Evolutionary conservation across 257 asterid species (phyloP).

Genomic region (Nicotiana attenuata): DNA sequence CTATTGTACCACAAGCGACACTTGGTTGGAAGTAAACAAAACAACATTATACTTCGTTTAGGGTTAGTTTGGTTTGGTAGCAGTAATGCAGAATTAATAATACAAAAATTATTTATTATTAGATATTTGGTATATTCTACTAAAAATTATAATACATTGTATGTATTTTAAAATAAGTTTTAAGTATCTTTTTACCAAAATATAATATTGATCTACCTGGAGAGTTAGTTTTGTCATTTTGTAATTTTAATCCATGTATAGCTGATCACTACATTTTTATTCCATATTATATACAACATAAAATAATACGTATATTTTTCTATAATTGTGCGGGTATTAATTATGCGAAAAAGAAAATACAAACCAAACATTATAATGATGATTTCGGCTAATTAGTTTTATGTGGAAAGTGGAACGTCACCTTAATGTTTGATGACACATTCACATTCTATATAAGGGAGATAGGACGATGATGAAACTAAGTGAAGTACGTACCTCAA

Average conservation of each 20-base stretch:
- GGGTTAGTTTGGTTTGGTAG: not conserved
- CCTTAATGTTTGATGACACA: not conserved
- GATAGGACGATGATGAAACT: not conserved
- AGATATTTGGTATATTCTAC: not conserved
- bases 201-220: not conserved
- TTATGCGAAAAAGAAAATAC: too few relatives aligned
- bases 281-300: not conserved
- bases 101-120: too few relatives aligned
- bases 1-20: not conserved
- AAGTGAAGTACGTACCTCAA: not conserved
- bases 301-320: too few relatives aligned
- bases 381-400: too few relatives aligned
- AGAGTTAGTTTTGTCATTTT: not conserved
- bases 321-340: too few relatives aligned
- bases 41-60: not conserved
- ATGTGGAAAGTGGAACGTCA: too few relatives aligned
- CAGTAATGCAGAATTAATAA: not conserved
- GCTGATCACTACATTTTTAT: not conserved
- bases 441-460: not conserved
- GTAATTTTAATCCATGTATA: too few relatives aligned
- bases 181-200: too few relatives aligned
- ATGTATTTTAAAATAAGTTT: too few relatives aligned
- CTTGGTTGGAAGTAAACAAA: not conserved
- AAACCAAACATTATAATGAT: too few relatives aligned
- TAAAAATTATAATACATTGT: too few relatives aligned